These are phyloP conservation scores for Panaeolus cyanescens DNA, from an alignment of 768 basidiomycete genomes.

Conservation along the genomic window DNA sequence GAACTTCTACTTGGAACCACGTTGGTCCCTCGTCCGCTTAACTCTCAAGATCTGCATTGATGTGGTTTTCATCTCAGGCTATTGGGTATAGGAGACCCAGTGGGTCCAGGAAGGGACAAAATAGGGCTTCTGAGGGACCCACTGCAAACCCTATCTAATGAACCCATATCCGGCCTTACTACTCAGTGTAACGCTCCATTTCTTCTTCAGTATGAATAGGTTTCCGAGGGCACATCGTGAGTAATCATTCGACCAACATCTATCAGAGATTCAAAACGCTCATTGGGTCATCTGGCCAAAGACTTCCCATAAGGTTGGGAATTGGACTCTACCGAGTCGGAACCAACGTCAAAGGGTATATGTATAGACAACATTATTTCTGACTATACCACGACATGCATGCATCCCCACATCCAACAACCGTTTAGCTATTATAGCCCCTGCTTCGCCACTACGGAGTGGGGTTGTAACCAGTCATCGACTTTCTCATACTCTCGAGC, in stretches of 20 bases:
- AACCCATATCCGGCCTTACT: neutral
- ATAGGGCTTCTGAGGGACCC: neutral
- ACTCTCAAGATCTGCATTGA: no score
- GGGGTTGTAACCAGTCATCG: neutral
- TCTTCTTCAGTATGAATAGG: neutral
- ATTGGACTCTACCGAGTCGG: neutral
- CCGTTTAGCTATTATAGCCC: neutral
- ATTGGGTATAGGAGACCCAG: neutral
- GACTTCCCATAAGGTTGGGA: neutral
- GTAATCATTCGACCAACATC: neutral
- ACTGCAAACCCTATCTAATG: neutral
- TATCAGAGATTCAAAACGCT: neutral
- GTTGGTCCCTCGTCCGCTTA: no score
- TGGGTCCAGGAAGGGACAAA: neutral
- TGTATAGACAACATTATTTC: neutral
- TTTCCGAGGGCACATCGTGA: neutral
- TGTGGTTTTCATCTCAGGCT: no score
- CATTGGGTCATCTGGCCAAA: neutral
- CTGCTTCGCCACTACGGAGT: neutral
- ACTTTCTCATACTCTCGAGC: neutral
- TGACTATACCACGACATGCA: neutral
- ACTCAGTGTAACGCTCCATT: neutral
- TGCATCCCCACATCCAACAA: slow-evolving; percentile 1
- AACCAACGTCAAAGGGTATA: neutral
- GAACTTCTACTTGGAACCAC: no score